Evolutionary conservation across 2,329 filamentous ascomycete species (phyloP).

Genomic region (Monosporascus sp.): DNA sequence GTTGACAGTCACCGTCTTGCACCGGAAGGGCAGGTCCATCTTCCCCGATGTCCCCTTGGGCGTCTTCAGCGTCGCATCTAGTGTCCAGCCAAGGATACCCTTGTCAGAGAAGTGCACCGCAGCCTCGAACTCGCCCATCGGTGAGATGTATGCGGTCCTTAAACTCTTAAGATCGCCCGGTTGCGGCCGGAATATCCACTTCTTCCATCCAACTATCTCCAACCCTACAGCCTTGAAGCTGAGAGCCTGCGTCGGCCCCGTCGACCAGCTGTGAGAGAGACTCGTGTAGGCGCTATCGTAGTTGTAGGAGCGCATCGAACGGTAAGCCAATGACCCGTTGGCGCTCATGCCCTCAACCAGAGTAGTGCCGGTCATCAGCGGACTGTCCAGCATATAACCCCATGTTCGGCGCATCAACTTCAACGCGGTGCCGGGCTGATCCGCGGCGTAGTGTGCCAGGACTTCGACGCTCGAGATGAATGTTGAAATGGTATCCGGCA

Average conservation of each 20-base stretch:
- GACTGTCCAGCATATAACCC: constrained; percentile 22
- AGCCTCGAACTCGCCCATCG: not conserved
- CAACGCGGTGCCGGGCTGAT: constrained; percentile 17
- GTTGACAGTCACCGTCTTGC: not conserved
- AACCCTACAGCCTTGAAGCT: constrained; percentile 22
- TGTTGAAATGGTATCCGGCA: constrained; percentile 30
- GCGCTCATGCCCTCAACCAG: constrained; percentile 29
- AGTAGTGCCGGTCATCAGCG: constrained; percentile 29
- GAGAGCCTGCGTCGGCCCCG: constrained; percentile 23
- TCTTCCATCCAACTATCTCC: constrained; percentile 9
- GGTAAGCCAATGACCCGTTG: constrained; percentile 31
- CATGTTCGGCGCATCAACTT: constrained; percentile 24
- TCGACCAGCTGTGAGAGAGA: constrained; percentile 30
- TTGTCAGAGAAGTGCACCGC: not conserved
- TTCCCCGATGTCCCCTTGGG: not conserved
- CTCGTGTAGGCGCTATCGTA: constrained; percentile 27
- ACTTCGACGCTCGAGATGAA: constrained; percentile 30
- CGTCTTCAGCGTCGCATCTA: not conserved
- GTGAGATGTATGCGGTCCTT: not conserved
- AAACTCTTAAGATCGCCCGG: not conserved
- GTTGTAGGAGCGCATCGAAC: constrained; percentile 23
- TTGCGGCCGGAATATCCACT: not conserved
- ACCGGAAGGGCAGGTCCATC: not conserved
- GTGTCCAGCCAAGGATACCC: not conserved
- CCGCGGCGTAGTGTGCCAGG: constrained; percentile 23